These are phyloP conservation scores for Pseudevernia furfuracea DNA, from an alignment of 495 filamentous ascomycete genomes.

Conservation along the genomic window DNA sequence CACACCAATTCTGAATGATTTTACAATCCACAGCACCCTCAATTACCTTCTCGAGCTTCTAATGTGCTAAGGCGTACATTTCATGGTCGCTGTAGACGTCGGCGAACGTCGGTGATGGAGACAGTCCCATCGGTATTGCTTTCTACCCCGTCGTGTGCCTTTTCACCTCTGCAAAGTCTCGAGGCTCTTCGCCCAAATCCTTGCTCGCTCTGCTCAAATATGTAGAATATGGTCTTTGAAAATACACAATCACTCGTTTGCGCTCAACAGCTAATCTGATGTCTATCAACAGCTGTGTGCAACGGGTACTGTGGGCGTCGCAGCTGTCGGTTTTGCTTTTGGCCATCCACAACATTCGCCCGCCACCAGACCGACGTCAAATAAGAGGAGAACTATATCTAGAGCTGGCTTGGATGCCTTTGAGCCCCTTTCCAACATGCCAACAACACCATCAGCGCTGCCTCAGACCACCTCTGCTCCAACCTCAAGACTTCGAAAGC, in stretches of 20 bases:
- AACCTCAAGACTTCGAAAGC: constrained; percentile 22
- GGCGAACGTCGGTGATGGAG: constrained; percentile 26
- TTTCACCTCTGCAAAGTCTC: not conserved
- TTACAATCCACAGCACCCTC: not conserved
- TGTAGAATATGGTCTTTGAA: not conserved
- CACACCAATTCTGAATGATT: constrained; percentile 12
- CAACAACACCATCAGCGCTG: constrained; percentile 27
- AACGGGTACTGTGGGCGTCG: constrained; percentile 60
- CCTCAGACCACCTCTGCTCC: constrained; percentile 32
- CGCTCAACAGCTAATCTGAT: constrained; percentile 9
- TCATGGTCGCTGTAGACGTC: constrained; percentile 11
- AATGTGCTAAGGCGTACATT: constrained; percentile 20
- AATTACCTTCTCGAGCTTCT: constrained; percentile 8
- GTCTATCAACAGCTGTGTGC: constrained; percentile 54
- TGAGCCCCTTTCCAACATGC: constrained; percentile 31
- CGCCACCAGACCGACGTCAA: constrained; percentile 32
- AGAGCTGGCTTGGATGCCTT: constrained; percentile 35
- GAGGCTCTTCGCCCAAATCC: not conserved
- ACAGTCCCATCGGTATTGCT: constrained; percentile 26
- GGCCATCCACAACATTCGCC: constrained; percentile 46
- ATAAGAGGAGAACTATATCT: constrained; percentile 38
- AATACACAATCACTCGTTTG: not conserved
- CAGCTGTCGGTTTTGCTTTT: constrained; percentile 56
- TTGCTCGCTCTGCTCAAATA: constrained; percentile 6
- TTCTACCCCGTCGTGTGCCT: constrained; percentile 17